Evolutionary conservation across 345 rosid genomes (phyloP), one percentile per base, ranked within the genome.

Genomic region (Boechera stricta): DNA sequence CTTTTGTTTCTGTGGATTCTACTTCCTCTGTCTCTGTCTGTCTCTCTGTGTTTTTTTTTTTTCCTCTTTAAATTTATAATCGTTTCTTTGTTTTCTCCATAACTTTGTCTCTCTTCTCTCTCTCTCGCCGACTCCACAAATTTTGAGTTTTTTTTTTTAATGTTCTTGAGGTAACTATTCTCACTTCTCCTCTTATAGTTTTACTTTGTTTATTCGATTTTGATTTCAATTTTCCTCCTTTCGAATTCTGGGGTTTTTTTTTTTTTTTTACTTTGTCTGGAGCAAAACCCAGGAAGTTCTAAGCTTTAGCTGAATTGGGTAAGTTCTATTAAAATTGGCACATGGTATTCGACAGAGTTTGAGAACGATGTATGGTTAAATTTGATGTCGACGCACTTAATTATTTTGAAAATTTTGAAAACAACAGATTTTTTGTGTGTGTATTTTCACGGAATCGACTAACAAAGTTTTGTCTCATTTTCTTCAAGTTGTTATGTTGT

Each of bases 91-190:
- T n/a, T 36, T 36, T 42, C 74, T 76, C 75, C 69, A 45, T 26
- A 35, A 39, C 29, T 45, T 55, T 55, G 12, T 10, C 44, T 10
- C 44, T 9, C 42, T 36, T 36, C 42, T 38, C 42, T 39, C 44
- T 31, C 64, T 42, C 57, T 47, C 71, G 10, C 21, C 47, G 44
- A 12, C 72, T 64, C 49, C 64, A 69, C 36, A 70, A 6, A 28
- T 6, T 16, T 61, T 28, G 15, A 39, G 58, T 28, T 12, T 13
- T 39, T 4, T 4, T 6, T 15, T 15, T 1, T 0, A 66, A 57
- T 21, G 35, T 26, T 65, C 53, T 54, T 63, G 44, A 77, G 80
- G 80, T 77, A 77, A 53, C 35, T 33, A 59, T 49, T 75, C 53
- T 28, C 39, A 66, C 63, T 65, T 10, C 36, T 35, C 38, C 71